Percentiles rank a stretch among this genome's conserved stretches.
phyloP scores from a whole-genome alignment of 805 yeast genomes.

The Pichia heedii region DNA sequence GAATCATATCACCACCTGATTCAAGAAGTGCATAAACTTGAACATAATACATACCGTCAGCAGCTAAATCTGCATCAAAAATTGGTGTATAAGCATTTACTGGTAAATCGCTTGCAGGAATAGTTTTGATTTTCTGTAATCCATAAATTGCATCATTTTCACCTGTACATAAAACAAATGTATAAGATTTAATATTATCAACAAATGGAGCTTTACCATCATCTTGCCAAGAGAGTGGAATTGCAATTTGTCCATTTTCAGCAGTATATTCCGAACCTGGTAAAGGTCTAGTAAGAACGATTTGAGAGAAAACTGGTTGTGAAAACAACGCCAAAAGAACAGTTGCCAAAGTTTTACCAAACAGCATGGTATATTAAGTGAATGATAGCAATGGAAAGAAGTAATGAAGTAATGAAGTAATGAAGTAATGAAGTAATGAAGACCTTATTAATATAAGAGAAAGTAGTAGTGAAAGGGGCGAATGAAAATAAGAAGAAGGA shows the following conservation, averaged over 20 bases:
- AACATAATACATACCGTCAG: conserved; percentile 61
- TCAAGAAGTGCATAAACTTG: conserved; percentile 50
- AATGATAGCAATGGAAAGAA: too few species aligned
- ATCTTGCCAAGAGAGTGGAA: conserved; percentile 49
- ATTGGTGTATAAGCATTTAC: conserved; percentile 33
- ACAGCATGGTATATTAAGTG: background rate
- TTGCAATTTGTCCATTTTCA: conserved; percentile 27
- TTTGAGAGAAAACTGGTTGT: background rate
- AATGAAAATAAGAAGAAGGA: too few species aligned
- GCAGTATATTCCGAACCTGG: conserved; percentile 33
- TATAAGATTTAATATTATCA: conserved; percentile 33
- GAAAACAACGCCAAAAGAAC: background rate
- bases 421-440: too few species aligned
- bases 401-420: too few species aligned
- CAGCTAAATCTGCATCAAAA: conserved; percentile 37
- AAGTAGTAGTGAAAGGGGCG: too few species aligned
- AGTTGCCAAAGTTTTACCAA: background rate
- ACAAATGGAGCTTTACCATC: conserved; percentile 42
- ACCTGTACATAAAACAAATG: conserved; percentile 64
- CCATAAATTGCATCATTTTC: conserved; percentile 39
- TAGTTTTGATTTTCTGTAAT: conserved; percentile 24
- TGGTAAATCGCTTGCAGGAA: conserved; percentile 26
- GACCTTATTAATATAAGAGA: too few species aligned
- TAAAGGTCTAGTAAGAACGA: conserved; percentile 35
- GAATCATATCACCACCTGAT: conserved; percentile 45